Percentiles rank a stretch among this genome's conserved stretches.
Evolutionary conservation across 805 yeast genomes (phyloP).

Genomic region (Saturnispora besseyi): DNA sequence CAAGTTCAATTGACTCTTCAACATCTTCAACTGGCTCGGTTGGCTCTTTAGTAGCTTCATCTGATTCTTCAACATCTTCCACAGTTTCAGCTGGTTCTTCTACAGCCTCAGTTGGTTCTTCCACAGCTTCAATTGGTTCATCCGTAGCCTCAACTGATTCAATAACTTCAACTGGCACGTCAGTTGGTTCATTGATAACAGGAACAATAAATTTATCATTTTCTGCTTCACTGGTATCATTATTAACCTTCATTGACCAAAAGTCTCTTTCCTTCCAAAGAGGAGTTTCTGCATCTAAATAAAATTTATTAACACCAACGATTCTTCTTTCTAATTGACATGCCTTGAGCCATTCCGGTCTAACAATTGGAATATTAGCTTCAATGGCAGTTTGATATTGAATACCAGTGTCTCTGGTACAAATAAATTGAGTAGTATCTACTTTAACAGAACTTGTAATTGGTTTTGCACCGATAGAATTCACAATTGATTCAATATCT

Average conservation of each 20-base stretch:
- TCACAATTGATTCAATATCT: conserved; percentile 58
- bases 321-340: conserved; percentile 83
- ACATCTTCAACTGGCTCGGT: too few relatives aligned
- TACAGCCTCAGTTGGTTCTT: not conserved
- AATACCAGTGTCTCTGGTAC: conserved; percentile 57
- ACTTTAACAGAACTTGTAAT: conserved; percentile 65
- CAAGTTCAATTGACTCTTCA: not conserved
- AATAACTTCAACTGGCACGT: conserved; percentile 9
- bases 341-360: conserved; percentile 96
- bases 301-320: conserved; percentile 86
- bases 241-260: conserved; percentile 15
- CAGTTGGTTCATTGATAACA: conserved; percentile 6
- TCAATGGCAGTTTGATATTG: conserved; percentile 70
- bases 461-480: conserved; percentile 75
- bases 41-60: not conserved
- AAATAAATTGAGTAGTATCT: conserved; percentile 91
- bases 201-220: conserved; percentile 6
- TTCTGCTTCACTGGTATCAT: not conserved
- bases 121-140: not conserved
- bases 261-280: conserved; percentile 40
- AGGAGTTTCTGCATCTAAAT: conserved; percentile 45
- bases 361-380: conserved; percentile 82
- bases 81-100: not conserved
- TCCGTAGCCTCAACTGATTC: conserved; percentile 7
- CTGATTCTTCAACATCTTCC: not conserved